Evolutionary conservation across 768 basidiomycete species (phyloP).

Genomic region (Rhodotorula toruloides): DNA sequence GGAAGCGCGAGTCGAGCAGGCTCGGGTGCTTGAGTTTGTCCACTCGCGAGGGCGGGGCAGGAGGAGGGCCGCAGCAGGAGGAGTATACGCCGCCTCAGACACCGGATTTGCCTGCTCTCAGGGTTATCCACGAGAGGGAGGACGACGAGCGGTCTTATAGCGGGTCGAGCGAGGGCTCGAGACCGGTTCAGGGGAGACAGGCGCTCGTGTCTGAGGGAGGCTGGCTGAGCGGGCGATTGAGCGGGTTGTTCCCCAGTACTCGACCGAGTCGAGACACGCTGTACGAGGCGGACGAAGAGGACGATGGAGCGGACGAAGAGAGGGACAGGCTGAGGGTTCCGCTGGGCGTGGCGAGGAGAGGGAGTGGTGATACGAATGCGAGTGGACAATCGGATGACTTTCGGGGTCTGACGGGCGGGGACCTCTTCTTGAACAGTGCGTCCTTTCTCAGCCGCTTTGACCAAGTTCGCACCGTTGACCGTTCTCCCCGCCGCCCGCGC

Average conservation of each 20-base stretch:
- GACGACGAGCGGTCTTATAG: background rate
- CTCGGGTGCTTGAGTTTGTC: constrained; percentile 1
- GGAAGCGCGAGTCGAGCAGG: background rate
- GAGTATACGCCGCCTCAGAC: constrained; percentile 7
- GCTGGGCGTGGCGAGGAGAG: background rate
- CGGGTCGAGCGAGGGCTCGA: background rate
- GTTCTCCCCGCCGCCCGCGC: background rate
- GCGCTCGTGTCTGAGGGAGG: background rate
- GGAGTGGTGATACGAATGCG: background rate
- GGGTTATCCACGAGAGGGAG: background rate
- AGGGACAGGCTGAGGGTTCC: background rate
- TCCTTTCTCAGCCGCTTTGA: background rate
- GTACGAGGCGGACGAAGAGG: background rate
- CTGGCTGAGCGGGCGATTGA: constrained; percentile 12
- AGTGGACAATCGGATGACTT: background rate
- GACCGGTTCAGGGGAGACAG: too few relatives aligned
- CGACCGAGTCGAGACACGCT: too few relatives aligned
- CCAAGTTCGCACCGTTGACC: background rate
- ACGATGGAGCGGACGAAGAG: background rate
- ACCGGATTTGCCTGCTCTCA: background rate
- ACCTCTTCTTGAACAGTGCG: constrained; percentile 13
- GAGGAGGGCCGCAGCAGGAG: background rate
- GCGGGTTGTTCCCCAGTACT: too few relatives aligned
- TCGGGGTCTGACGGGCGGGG: background rate
- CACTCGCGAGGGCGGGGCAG: background rate